A percentile compares a stretch with the other conserved stretches of the same genome.
Evolutionary conservation across 2,329 filamentous ascomycete species (phyloP).

Genomic region (Aspergillus puulaauensis): DNA sequence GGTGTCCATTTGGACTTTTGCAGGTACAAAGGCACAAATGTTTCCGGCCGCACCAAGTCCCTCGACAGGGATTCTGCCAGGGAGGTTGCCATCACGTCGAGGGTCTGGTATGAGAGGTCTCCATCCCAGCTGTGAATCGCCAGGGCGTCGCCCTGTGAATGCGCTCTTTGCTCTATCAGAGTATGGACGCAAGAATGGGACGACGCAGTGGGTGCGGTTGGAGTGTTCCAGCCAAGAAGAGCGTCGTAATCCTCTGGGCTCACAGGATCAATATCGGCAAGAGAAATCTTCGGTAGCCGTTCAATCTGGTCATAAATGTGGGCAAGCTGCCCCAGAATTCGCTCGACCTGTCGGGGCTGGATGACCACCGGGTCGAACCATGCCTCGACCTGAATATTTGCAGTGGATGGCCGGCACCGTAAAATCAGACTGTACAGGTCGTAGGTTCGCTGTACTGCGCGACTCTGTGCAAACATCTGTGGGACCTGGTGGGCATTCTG

Average conservation of each 20-base stretch:
- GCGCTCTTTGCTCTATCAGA: not conserved
- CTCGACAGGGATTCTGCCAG: not conserved
- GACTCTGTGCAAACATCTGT: not conserved
- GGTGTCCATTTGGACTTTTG: conserved; percentile 12
- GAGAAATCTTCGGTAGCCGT: not conserved
- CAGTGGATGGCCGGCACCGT: not conserved
- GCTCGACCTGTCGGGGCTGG: not conserved
- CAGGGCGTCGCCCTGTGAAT: not conserved
- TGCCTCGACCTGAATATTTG: not conserved
- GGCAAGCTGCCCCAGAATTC: not conserved
- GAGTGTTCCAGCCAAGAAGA: not conserved
- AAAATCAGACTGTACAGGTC: not conserved
- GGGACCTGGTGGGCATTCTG: not conserved
- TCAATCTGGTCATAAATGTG: not conserved
- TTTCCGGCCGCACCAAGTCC: not conserved
- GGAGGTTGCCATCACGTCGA: not conserved
- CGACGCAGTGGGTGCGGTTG: not conserved
- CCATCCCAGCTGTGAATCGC: not conserved
- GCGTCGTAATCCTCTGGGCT: not conserved
- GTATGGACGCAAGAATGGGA: not conserved
- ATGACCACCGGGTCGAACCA: not conserved
- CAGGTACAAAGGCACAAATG: conserved; percentile 6
- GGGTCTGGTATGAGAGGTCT: not conserved
- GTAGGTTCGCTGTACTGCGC: not conserved
- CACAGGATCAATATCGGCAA: not conserved